Evolutionary conservation across 1,284 basidiomycete species (phyloP).

Genomic region (Tilletia setariae): DNA sequence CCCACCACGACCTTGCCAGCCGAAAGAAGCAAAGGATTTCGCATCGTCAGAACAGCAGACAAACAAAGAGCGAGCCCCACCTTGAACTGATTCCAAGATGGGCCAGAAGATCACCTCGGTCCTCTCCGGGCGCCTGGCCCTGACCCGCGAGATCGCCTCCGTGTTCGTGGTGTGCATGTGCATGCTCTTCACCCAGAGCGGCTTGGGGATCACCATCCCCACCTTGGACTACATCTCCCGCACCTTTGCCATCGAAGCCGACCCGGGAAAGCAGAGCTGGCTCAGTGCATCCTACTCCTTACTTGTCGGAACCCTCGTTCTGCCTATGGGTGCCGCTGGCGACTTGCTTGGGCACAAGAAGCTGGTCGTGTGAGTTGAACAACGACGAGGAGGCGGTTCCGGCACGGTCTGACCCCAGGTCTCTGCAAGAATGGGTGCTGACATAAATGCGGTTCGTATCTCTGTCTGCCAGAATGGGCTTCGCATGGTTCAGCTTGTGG

Average conservation of each 20-base stretch:
- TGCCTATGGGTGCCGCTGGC: conserved; percentile 38
- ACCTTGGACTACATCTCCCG: conserved; percentile 26
- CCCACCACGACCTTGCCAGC: no score
- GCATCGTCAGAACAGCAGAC: no score
- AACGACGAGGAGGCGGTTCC: no score
- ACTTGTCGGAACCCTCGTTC: conserved; percentile 41
- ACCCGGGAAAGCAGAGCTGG: conserved; percentile 30
- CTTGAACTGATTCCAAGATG: no score
- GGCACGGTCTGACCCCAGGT: no score
- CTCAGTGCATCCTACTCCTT: conserved; percentile 38
- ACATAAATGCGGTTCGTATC: not conserved
- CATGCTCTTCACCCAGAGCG: conserved; percentile 35
- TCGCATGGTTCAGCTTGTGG: conserved; percentile 25
- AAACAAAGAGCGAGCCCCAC: no score
- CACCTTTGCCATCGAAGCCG: conserved; percentile 25
- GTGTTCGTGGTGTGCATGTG: conserved; percentile 26
- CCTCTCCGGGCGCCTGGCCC: not conserved
- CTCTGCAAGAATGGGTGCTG: not conserved
- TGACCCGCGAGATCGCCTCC: conserved; percentile 19
- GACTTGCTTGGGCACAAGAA: conserved; percentile 37
- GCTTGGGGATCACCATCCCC: conserved; percentile 27
- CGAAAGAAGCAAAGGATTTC: no score
- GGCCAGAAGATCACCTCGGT: not conserved
- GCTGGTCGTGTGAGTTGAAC: conserved; percentile 22
- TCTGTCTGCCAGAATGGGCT: conserved; percentile 26